Percentiles rank a stretch among this genome's conserved stretches.
phyloP scores from a whole-genome alignment of 495 filamentous ascomycete genomes.

The Penicillium dipodomyicola region DNA sequence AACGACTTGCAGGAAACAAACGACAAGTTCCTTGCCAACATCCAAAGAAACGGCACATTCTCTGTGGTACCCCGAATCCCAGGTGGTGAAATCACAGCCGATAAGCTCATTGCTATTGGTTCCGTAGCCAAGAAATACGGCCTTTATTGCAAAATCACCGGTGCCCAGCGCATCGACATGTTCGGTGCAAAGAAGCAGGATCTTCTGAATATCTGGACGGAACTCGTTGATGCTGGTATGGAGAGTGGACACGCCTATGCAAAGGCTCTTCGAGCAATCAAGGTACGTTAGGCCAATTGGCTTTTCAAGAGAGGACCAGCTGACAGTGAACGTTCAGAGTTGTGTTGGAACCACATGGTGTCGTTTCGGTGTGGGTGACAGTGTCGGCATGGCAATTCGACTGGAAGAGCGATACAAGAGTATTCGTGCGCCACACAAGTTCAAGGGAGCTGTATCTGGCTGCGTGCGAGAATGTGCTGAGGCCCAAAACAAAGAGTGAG shows the following conservation, averaged over 20 bases:
- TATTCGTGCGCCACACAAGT: constrained; percentile 85
- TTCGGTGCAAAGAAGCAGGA: constrained; percentile 93
- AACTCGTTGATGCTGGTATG: constrained; percentile 85
- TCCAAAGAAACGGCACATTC: constrained; percentile 92
- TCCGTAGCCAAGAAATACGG: constrained; percentile 85
- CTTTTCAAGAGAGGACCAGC: not conserved
- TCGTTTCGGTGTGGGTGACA: constrained; percentile 88
- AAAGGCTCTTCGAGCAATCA: constrained; percentile 87
- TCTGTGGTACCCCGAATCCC: constrained; percentile 84
- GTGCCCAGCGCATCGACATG: constrained; percentile 93
- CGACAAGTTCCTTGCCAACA: constrained; percentile 89
- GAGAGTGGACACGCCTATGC: constrained; percentile 95
- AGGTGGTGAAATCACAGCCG: constrained; percentile 87
- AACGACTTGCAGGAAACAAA: constrained; percentile 93
- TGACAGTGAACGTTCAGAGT: constrained; percentile 41
- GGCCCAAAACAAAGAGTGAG: constrained; percentile 91
- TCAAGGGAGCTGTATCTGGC: constrained; percentile 90
- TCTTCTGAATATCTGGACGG: constrained; percentile 83
- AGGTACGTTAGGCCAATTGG: constrained; percentile 39
- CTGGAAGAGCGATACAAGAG: constrained; percentile 95
- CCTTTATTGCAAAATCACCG: constrained; percentile 94
- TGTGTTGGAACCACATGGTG: constrained; percentile 97
- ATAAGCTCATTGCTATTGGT: constrained; percentile 85
- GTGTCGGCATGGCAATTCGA: constrained; percentile 93
- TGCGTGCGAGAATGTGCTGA: constrained; percentile 95